Evolutionary conservation across 768 basidiomycete genomes (phyloP), one percentile per base, ranked within the genome.

Genomic region (Boletus vermiculosoides): DNA sequence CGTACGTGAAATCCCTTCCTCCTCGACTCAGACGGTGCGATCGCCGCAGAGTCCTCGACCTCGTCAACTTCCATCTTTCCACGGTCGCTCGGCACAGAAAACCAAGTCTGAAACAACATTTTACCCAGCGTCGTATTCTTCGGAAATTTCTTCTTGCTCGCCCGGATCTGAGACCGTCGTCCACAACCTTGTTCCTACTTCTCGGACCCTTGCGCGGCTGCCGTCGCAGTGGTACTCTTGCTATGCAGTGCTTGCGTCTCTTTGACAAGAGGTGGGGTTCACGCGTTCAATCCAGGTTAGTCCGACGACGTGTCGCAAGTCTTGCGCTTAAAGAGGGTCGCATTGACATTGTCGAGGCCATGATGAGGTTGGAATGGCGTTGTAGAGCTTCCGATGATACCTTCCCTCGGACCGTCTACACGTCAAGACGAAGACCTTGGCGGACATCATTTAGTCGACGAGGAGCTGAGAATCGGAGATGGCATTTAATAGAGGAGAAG

Each of bases 311-410:
- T 41, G 69, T 90, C 51, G 78, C 79, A 6, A 71, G 69, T 41
- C 74, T 87, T 46, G 88, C 87, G 31, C 64, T 86, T 53, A 87
- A 85, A 68, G 83, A 90, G 73, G 82, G 85, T 16, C 79, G 85
- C 45, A 69, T 75, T 58, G 83, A 83, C 63, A 79, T 87, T 55
- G 71, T 67, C 39, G 59, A 51, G 22, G 52, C 59, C 30, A 71
- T 74, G 58, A 47, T 68, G 25, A 60, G 44, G 56, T 50, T 56
- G 45, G 63, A 70, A 40, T 16, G 47, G 36, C 52, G 65, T 20
- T 33, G 53, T 41, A 60, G 55, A 45, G 50, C 51, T 36, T 33
- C 42, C 13, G 42, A 56, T 25, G 50, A 57, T 39, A 5, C 52
- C 18, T 50, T 44, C 13, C 52, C 60, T 33, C 64, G 60, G 44